Evolutionary conservation across 1,284 basidiomycete species (phyloP), one percentile per base, ranked within the genome.

Genomic region (Marasmius tenuissimus): DNA sequence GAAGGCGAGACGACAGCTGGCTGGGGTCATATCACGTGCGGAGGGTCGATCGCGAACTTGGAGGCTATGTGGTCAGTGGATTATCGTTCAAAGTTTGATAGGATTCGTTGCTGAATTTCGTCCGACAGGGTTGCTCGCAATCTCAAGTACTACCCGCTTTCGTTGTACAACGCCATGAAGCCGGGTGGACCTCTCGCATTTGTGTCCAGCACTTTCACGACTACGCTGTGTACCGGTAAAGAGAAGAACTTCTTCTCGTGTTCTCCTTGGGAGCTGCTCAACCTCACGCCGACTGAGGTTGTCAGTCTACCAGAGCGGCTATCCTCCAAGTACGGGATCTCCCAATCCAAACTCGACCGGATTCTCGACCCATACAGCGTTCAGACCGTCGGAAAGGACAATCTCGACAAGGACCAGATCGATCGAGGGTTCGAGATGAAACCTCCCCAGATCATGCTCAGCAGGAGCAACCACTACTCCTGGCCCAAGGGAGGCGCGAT

Each of bases 401-500:
- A n/a, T 4, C 45, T 47, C 20, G 45, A 47, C 16, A 4, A 20
- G 8, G 45, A 47, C 16, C 27, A 27, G 27, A 27, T 27, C 27
- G 27, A 27, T 2, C 27, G 27, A 27, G 27, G 27, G 27, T 47
- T 47, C 16, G 45, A n/a, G 8, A 47, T 47, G 8, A 47, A 11
- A 8, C 45, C 20, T n/a, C 45, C 27, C 27, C 27, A 47, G 16
- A 75, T 75, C 54, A 58, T 81, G 20, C 66, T 75, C 35, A 68
- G 70, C 4, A 68, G 62, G 40, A 76, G 79, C 6, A 76, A 71
- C 35, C 81, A 82, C 65, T 82, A 82, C 62, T 81, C 79, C 0
- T 83, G 80, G 81, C 80, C 79, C 12, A 83, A 83, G 67, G 73
- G 72, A 14, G 76, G 77, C 47, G 81, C 79, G 5, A 61, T 82